Evolutionary conservation across 257 asterid species (phyloP).

Genomic region (Plantago ovata): DNA sequence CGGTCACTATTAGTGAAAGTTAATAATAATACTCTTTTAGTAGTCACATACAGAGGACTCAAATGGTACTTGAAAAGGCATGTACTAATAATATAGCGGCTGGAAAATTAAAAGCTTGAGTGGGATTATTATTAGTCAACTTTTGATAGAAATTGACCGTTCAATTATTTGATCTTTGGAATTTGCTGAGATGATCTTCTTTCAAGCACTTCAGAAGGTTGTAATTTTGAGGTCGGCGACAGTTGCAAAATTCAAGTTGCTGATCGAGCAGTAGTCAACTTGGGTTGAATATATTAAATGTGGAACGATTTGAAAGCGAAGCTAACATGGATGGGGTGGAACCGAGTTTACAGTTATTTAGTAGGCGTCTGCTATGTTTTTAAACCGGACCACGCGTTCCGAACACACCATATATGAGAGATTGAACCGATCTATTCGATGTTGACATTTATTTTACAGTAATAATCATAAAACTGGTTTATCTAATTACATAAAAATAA

Average conservation of each 20-base stretch:
- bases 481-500: too few species aligned
- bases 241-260: background rate
- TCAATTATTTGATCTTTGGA: background rate
- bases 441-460: too few species aligned
- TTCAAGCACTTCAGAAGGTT: conserved; percentile 6
- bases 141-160: conserved; percentile 12
- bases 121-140: conserved; percentile 12
- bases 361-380: too few species aligned
- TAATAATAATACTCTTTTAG: background rate
- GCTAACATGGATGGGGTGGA: too few species aligned
- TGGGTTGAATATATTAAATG: too few species aligned
- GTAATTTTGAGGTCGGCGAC: background rate
- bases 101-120: background rate
- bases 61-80: conserved; percentile 23
- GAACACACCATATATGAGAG: too few species aligned
- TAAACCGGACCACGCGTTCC: too few species aligned
- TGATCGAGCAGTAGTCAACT: conserved; percentile 11
- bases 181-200: background rate
- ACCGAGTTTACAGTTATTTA: too few species aligned
- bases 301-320: too few species aligned
- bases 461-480: too few species aligned
- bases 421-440: too few species aligned
- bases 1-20: background rate
- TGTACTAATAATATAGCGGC: background rate
- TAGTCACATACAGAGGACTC: conserved; percentile 1